A percentile compares a stretch with the other conserved stretches of the same genome.
These are phyloP conservation scores for Aspergillus cristatus DNA, from an alignment of 495 filamentous ascomycete genomes.

Conservation along the genomic window DNA sequence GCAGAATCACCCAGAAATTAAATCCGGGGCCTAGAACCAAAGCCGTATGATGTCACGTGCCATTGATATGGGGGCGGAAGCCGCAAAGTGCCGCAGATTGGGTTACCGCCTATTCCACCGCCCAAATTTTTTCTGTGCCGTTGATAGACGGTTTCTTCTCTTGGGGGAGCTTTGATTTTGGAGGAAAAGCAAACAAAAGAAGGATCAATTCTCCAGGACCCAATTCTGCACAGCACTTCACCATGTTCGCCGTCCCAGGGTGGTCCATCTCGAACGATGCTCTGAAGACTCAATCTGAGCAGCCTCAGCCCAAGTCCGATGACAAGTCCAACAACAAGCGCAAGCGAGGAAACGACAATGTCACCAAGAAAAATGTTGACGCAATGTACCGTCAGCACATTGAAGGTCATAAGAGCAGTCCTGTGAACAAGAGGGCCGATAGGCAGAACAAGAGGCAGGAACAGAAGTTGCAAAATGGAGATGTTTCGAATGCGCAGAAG, in stretches of 20 bases:
- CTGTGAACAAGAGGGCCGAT: too few relatives aligned
- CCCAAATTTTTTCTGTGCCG: too few relatives aligned
- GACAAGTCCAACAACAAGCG: conserved; percentile 38
- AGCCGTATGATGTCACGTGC: too few relatives aligned
- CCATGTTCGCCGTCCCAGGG: conserved; percentile 90
- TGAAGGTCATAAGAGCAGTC: conserved; percentile 36
- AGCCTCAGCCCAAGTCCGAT: conserved; percentile 15
- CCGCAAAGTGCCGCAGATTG: too few relatives aligned
- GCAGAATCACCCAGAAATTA: too few relatives aligned
- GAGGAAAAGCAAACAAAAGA: too few relatives aligned
- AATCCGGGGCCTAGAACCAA: too few relatives aligned
- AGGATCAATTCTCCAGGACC: too few relatives aligned
- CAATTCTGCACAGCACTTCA: conserved; percentile 4
- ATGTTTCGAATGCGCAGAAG: conserved; percentile 12
- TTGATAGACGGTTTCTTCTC: too few relatives aligned
- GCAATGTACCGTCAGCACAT: conserved; percentile 72
- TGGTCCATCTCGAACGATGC: conserved; percentile 68
- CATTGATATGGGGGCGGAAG: too few relatives aligned
- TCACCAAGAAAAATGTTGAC: conserved; percentile 63
- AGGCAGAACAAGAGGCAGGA: conserved; percentile 24
- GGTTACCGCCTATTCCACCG: too few relatives aligned
- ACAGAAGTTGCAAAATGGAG: conserved; percentile 10
- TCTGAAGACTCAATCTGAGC: conserved; percentile 58
- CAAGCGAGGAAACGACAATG: conserved; percentile 47
- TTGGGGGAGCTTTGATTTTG: too few relatives aligned